Evolutionary conservation across 2,329 filamentous ascomycete genomes (phyloP).

Genomic region (Calonectria multiphialidica): DNA sequence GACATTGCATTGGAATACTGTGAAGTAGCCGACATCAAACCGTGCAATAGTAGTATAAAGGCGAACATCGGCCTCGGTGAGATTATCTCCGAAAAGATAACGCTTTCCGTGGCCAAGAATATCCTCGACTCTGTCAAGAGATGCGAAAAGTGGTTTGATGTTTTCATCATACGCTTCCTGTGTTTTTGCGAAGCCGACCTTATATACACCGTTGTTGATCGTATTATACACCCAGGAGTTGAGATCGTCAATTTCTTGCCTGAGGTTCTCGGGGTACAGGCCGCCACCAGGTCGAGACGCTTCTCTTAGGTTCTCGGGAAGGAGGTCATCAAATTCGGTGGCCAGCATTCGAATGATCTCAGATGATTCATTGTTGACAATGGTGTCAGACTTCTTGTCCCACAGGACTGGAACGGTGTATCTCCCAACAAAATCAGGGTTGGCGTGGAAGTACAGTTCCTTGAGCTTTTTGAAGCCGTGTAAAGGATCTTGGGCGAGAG

Average conservation of each 20-base stretch:
- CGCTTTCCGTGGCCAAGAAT: slow-evolving; percentile 62
- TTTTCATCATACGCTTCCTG: slow-evolving; percentile 76
- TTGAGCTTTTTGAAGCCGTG: slow-evolving; percentile 76
- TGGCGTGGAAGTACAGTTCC: slow-evolving; percentile 77
- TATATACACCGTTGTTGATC: slow-evolving; percentile 64
- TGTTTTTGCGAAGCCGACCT: slow-evolving; percentile 73
- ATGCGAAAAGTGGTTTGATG: slow-evolving; percentile 70
- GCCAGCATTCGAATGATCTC: slow-evolving; percentile 91
- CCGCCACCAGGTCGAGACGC: slow-evolving; percentile 61
- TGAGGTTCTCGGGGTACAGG: slow-evolving; percentile 67
- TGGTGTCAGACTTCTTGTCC: slow-evolving; percentile 75
- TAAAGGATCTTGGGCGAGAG: slow-evolving; percentile 69
- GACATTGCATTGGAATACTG: slow-evolving; percentile 74
- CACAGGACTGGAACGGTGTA: slow-evolving; percentile 82
- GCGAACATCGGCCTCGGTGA: slow-evolving; percentile 79
- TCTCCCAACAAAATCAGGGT: slow-evolving; percentile 75
- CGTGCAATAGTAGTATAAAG: slow-evolving; percentile 75
- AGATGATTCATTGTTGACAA: slow-evolving; percentile 86
- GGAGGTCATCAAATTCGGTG: slow-evolving; percentile 74
- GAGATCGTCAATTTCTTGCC: slow-evolving; percentile 70
- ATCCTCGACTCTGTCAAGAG: slow-evolving; percentile 73
- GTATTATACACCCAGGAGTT: slow-evolving; percentile 76
- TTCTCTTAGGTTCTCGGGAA: slow-evolving; percentile 66
- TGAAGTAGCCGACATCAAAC: slow-evolving; percentile 77
- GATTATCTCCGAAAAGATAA: slow-evolving; percentile 71